Evolutionary conservation across 768 basidiomycete species (phyloP).

Genomic region (Collybia sordida): DNA sequence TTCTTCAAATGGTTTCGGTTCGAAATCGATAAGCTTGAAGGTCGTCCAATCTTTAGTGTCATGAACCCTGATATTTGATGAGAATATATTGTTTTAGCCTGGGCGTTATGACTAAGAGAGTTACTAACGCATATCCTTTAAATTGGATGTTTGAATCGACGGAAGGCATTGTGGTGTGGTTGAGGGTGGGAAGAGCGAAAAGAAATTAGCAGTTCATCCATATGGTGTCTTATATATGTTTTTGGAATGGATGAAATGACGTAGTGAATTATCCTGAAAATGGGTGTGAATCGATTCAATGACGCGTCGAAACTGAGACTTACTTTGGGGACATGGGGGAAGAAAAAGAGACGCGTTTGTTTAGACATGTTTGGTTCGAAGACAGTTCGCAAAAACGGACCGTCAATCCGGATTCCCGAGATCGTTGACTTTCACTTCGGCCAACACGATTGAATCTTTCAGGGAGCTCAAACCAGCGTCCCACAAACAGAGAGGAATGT

Average conservation of each 20-base stretch:
- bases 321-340: no score
- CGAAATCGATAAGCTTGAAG: conserved; percentile 43
- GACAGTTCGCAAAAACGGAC: no score
- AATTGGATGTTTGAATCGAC: neutral
- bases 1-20: conserved; percentile 51
- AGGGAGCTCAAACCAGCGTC: no score
- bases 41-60: conserved; percentile 37
- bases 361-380: no score
- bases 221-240: neutral
- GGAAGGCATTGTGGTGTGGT: conserved; percentile 1
- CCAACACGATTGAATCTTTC: no score
- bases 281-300: no score
- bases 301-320: no score
- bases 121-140: neutral
- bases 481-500: no score
- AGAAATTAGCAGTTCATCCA: neutral
- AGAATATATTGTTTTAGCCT: neutral
- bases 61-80: conserved; percentile 21
- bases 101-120: neutral
- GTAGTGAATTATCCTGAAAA: neutral
- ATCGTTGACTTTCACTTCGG: no score
- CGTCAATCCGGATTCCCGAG: no score
- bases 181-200: neutral
- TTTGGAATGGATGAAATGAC: neutral
- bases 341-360: no score